phyloP scores from a whole-genome alignment of 2,329 filamentous ascomycete species.

The Aspergillus sp. region DNA sequence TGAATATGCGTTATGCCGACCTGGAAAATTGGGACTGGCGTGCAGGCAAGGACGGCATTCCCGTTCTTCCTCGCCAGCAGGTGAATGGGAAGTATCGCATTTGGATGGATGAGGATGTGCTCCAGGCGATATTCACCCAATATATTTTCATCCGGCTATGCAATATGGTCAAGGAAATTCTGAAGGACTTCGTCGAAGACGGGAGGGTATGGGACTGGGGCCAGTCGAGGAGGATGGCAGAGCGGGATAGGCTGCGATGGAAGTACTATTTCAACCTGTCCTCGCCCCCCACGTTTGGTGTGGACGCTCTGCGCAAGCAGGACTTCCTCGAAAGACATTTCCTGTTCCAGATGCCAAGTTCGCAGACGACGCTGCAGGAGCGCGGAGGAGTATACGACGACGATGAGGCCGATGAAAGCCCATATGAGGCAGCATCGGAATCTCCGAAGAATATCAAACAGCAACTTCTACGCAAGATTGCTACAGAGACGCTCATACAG shows the following conservation, averaged over 20 bases:
- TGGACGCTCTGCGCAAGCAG: slow-evolving; percentile 10
- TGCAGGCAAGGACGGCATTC: slow-evolving; percentile 37
- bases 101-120: slow-evolving; percentile 47
- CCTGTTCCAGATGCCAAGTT: slow-evolving; percentile 31
- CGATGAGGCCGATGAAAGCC: slow-evolving; percentile 11
- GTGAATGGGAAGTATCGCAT: slow-evolving; percentile 47
- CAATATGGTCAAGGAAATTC: slow-evolving; percentile 18
- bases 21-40: slow-evolving; percentile 45
- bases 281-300: neutral
- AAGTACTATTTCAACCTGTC: slow-evolving; percentile 20
- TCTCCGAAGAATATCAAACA: slow-evolving; percentile 33
- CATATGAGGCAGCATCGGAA: neutral
- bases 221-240: slow-evolving; percentile 2
- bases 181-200: slow-evolving; percentile 12
- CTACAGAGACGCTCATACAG: slow-evolving; percentile 37
- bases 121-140: slow-evolving; percentile 47
- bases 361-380: slow-evolving; percentile 18
- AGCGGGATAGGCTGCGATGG: slow-evolving; percentile 23
- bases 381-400: slow-evolving; percentile 19
- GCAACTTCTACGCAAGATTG: slow-evolving; percentile 38
- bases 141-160: slow-evolving; percentile 41
- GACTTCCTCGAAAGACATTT: slow-evolving; percentile 32
- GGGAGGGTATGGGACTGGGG: slow-evolving; percentile 13
- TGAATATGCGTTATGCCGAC: slow-evolving; percentile 44
- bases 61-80: slow-evolving; percentile 42